phyloP scores from a whole-genome alignment of 2,329 filamentous ascomycete species.

The Fusarium devonianum region DNA sequence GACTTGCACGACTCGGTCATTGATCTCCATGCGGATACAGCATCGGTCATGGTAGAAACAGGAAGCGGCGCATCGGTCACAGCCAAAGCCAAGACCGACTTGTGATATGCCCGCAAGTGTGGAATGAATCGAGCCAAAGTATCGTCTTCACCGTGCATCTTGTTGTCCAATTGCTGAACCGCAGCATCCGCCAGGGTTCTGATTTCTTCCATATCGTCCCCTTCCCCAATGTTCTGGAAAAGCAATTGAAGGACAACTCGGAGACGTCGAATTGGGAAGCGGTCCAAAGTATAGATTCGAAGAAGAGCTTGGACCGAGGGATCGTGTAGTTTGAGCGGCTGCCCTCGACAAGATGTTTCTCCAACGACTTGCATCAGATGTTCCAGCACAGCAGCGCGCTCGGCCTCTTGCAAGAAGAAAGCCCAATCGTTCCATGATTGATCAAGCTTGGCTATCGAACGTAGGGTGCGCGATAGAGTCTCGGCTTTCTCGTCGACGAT shows the following conservation, averaged over 20 bases:
- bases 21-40: conserved; percentile 54
- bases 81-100: conserved; percentile 54
- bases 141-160: conserved; percentile 54
- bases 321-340: conserved; percentile 53
- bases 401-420: conserved; percentile 57
- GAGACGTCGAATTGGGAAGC: conserved; percentile 61
- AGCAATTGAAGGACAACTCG: conserved; percentile 60
- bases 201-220: conserved; percentile 50
- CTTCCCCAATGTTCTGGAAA: conserved; percentile 56
- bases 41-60: conserved; percentile 44
- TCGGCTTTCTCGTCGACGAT: conserved; percentile 56
- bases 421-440: conserved; percentile 65
- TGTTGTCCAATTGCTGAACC: conserved; percentile 46
- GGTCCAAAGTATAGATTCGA: conserved; percentile 57
- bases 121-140: conserved; percentile 54
- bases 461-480: conserved; percentile 65
- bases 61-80: conserved; percentile 46
- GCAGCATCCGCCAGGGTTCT: conserved; percentile 50
- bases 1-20: conserved; percentile 51
- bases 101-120: conserved; percentile 56
- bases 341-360: conserved; percentile 45
- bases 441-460: conserved; percentile 66
- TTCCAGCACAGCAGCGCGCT: conserved; percentile 66
- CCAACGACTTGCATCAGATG: conserved; percentile 63
- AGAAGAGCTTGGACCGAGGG: conserved; percentile 57